Conservation (phyloP, 164 flowering plant species). For the Brasenia schreberi region DNA sequence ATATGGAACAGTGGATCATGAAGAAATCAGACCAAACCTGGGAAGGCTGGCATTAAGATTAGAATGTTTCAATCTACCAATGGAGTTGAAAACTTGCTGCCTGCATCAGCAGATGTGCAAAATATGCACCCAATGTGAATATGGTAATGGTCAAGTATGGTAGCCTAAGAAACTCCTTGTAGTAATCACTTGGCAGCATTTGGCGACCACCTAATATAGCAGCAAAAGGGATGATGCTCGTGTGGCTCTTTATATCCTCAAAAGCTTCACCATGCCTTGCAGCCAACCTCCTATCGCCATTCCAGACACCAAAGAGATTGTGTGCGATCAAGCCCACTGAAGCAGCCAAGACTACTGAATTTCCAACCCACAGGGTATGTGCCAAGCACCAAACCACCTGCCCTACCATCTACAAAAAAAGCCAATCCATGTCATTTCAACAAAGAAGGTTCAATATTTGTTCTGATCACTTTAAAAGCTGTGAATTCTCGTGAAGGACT, state of each 20-base stretch:
- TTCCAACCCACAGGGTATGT: conserved; percentile 88
- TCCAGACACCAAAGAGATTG: conserved; percentile 96
- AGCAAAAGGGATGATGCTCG: conserved; percentile 85
- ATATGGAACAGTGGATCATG: not conserved
- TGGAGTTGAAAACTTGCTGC: conserved; percentile 74
- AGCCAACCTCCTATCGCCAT: conserved; percentile 83
- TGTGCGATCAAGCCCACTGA: conserved; percentile 83
- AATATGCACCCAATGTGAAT: conserved; percentile 67
- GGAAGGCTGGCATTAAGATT: not conserved
- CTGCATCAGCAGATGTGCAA: conserved; percentile 85
- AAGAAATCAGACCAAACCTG: not conserved
- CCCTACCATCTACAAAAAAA: conserved; percentile 72
- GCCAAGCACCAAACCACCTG: conserved; percentile 97
- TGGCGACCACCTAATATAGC: conserved; percentile 95
- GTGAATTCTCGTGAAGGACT: not conserved
- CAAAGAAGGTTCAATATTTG: not conserved
- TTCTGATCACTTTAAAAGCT: too few relatives aligned
- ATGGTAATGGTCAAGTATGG: conserved; percentile 64
- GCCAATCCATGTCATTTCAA: too few relatives aligned
- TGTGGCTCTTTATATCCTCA: conserved; percentile 58
- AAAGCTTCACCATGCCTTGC: conserved; percentile 65
- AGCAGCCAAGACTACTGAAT: conserved; percentile 85
- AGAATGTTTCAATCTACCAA: conserved; percentile 37
- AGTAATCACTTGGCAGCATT: conserved; percentile 68
- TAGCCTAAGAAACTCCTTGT: conserved; percentile 65